Evolutionary conservation across 1,139 yeast species (phyloP).

Genomic region (Geotrichum carabidarum): DNA sequence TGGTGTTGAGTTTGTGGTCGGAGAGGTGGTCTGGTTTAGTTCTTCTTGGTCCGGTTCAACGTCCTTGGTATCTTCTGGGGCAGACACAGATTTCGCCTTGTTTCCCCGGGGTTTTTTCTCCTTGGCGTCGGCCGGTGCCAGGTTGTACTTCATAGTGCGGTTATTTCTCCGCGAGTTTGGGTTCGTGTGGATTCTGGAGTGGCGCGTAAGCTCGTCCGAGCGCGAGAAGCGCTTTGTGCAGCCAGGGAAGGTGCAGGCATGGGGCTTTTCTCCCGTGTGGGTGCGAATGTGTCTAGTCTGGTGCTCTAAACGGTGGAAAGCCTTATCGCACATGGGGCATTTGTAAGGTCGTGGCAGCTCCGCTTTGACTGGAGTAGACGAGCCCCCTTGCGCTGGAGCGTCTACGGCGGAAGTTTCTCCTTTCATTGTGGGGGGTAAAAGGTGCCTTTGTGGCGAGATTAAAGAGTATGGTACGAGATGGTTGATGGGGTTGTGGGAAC

Average conservation of each 20-base stretch:
- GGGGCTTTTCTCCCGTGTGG: constrained; percentile 95
- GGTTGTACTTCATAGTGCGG: constrained; percentile 29
- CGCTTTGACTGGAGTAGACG: constrained; percentile 21
- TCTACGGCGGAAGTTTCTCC: neutral
- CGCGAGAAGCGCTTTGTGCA: constrained; percentile 81
- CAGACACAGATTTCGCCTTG: neutral
- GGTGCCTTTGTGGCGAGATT: too few relatives aligned
- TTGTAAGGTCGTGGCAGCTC: constrained; percentile 67
- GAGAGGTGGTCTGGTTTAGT: too few relatives aligned
- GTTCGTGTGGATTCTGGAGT: constrained; percentile 78
- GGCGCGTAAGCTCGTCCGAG: constrained; percentile 87
- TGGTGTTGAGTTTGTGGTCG: neutral
- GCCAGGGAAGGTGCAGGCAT: constrained; percentile 80
- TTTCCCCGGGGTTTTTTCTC: neutral
- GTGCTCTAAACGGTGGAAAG: constrained; percentile 87
- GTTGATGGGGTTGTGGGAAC: neutral
- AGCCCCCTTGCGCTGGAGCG: constrained; percentile 6
- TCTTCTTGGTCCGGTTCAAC: neutral
- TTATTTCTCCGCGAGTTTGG: constrained; percentile 60
- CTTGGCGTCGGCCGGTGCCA: constrained; percentile 31
- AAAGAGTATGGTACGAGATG: too few relatives aligned
- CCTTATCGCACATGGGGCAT: constrained; percentile 87
- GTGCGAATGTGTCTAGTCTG: constrained; percentile 92
- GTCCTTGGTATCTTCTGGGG: neutral
- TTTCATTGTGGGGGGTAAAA: neutral